Conservation (phyloP, 2,329 filamentous ascomycete species). For the Sporothrix globosa region DNA sequence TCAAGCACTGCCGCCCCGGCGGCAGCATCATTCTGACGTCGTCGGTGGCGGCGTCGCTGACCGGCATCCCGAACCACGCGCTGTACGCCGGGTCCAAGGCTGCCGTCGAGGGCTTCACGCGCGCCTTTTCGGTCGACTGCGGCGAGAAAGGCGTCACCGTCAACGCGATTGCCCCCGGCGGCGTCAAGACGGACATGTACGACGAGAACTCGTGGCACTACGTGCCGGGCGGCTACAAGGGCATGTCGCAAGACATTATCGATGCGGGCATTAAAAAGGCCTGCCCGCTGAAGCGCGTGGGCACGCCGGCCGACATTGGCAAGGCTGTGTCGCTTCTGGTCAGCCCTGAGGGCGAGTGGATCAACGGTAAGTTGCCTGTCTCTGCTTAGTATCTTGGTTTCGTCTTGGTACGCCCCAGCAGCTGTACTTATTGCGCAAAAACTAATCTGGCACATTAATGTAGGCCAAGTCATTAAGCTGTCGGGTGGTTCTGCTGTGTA, state of each 20-base stretch:
- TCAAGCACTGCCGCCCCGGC: conserved; percentile 69
- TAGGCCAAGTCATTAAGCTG: conserved; percentile 48
- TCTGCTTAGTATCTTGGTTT: conserved; percentile 24
- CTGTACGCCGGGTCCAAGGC: conserved; percentile 74
- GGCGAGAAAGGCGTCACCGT: conserved; percentile 69
- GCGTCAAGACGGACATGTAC: conserved; percentile 79
- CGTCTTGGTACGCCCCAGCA: no score
- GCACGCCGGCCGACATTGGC: conserved; percentile 61
- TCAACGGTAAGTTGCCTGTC: conserved; percentile 57
- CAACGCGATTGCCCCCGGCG: conserved; percentile 72
- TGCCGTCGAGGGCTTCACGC: conserved; percentile 72
- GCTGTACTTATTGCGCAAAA: neutral
- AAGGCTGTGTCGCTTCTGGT: conserved; percentile 60
- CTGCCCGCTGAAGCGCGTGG: conserved; percentile 63
- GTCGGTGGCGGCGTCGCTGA: conserved; percentile 67
- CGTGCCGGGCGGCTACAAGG: conserved; percentile 59
- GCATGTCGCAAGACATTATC: conserved; percentile 57
- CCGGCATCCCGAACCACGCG: conserved; percentile 69
- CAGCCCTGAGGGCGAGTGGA: conserved; percentile 64
- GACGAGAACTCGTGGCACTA: conserved; percentile 69
- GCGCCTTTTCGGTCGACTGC: conserved; percentile 72
- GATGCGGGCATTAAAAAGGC: conserved; percentile 58
- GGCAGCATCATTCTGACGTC: conserved; percentile 74
- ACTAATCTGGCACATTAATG: neutral
- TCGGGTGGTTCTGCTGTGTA: conserved; percentile 45